phyloP scores from a whole-genome alignment of 2,329 filamentous ascomycete species.

The Alternaria alternata region DNA sequence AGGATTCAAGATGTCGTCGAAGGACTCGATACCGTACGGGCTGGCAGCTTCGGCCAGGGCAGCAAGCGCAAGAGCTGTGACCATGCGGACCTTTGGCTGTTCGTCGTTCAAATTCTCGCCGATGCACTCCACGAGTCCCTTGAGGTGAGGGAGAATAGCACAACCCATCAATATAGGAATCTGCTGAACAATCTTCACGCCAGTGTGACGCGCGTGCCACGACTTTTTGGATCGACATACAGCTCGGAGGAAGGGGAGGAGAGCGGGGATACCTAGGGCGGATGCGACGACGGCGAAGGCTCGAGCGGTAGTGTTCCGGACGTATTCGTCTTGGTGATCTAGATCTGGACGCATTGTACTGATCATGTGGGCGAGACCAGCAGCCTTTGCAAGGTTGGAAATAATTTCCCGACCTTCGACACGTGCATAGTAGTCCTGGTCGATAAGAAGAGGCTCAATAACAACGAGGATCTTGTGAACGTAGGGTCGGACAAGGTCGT shows the following conservation, averaged over 20 bases:
- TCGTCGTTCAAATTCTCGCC: constrained; percentile 96
- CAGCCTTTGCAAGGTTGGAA: constrained; percentile 95
- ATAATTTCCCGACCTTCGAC: constrained; percentile 99
- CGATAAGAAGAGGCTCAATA: constrained; percentile 98
- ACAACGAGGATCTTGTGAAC: constrained; percentile 99
- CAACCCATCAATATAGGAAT: constrained; percentile 99
- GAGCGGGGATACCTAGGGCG: constrained; percentile 91
- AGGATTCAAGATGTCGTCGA: constrained; percentile 96
- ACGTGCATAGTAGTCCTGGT: constrained; percentile 98
- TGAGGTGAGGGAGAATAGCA: constrained; percentile 92
- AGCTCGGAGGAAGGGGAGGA: constrained; percentile 92
- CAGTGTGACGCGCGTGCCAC: constrained; percentile 96
- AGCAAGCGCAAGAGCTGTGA: constrained; percentile 93
- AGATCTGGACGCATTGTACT: constrained; percentile 99
- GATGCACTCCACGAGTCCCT: constrained; percentile 95
- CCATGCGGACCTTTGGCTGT: constrained; percentile 96
- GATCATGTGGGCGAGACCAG: constrained; percentile 98
- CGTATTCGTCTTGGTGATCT: constrained; percentile 97
- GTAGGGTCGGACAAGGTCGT: constrained; percentile 93
- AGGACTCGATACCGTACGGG: constrained; percentile 98
- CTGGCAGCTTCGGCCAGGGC: constrained; percentile 95
- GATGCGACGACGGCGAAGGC: constrained; percentile 98
- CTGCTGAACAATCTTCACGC: constrained; percentile 98
- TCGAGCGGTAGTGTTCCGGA: constrained; percentile 94
- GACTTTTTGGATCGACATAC: constrained; percentile 99